Base-by-base conservation (phyloP, 164 flowering plant species). In the Aristolochia fimbriata region DNA sequence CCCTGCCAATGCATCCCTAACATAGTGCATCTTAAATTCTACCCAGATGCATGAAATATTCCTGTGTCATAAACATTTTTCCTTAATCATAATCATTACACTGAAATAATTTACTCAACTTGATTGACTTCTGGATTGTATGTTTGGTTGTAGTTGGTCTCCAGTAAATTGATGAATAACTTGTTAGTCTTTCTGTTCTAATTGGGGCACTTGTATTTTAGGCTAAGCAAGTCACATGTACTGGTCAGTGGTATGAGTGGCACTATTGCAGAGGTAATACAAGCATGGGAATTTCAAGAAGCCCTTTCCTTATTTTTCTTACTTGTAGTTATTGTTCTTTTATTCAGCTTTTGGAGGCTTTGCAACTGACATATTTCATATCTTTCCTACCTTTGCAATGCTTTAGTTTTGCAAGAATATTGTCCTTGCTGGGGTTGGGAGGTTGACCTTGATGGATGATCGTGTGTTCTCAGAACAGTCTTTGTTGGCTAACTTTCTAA, bases 341-440 rank as follows among this genome's bases (percentile, higher is more conserved):
- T 49, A 20, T 15, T 48, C 20, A 15, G 16, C 51, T 48, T 48
- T 48, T 11, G 16, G 22, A 49, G 22, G 6, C 22, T 49, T 17
- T 8, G 6, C 22, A 49, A 49, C 19, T 49, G 52, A 49, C 22
- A 49, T 49, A 49, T 49, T 17, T 49, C 20, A 5, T 27, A 27
- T 27, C 5, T 27, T 27, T 2, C 30, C 30, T 27, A 27, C 30
- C 30, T n/a, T 15, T 30, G 27, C 23, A 5, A 30, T 56, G 22
- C 45, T 30, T 16, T 74, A 94, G 99, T 88, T 94, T 66, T 94
- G 97, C 83, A 94, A 94, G 81, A 91, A 94, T 60, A 83, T 94
- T 78, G 90, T 91, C 41, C 71, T 91, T 30, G 97, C 99, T 0
- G 99, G 99, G 66, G 83, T 94, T 61, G 97, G 99, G 9, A 94